Evolutionary conservation across 129 eudicot species (phyloP).

Genomic region (Flaveria trinervia): DNA sequence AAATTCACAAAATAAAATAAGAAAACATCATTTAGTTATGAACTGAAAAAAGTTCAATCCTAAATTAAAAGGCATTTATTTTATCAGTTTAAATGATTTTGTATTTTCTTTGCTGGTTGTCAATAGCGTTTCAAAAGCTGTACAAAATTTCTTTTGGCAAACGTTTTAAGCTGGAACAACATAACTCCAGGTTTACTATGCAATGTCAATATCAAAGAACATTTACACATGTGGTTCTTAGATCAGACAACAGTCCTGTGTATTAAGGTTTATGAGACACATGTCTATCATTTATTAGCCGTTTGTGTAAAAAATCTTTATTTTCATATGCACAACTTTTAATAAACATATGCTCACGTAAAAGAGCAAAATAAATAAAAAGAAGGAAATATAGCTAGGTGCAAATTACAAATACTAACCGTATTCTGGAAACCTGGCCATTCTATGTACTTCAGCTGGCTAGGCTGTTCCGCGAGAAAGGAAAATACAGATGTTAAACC

Average conservation of each 20-base stretch:
- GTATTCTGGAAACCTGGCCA: constrained; percentile 95
- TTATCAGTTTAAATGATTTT: not conserved
- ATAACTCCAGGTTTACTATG: constrained; percentile 1
- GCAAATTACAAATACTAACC: constrained; percentile 46
- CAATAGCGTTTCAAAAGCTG: not conserved
- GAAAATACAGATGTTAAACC: constrained; percentile 42
- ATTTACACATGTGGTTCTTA: constrained; percentile 5
- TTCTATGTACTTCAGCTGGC: constrained; percentile 88
- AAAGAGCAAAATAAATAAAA: constrained; percentile 1
- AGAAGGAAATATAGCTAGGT: not conserved
- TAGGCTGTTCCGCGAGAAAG: constrained; percentile 80
- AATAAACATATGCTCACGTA: not conserved
- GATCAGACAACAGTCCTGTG: constrained; percentile 3
- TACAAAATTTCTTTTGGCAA: not conserved
- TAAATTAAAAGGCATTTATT: not conserved
- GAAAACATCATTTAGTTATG: not conserved
- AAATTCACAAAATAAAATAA: not conserved
- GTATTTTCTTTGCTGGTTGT: not conserved
- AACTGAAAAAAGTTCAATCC: not conserved
- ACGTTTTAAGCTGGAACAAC: constrained; percentile 4
- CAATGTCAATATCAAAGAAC: constrained; percentile 1
- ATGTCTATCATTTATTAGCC: not conserved
- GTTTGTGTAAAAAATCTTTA: not conserved
- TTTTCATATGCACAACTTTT: not conserved
- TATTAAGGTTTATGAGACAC: constrained; percentile 6